phyloP scores from a whole-genome alignment of 768 basidiomycete species.

The Tricholoma bakamatsutake region DNA sequence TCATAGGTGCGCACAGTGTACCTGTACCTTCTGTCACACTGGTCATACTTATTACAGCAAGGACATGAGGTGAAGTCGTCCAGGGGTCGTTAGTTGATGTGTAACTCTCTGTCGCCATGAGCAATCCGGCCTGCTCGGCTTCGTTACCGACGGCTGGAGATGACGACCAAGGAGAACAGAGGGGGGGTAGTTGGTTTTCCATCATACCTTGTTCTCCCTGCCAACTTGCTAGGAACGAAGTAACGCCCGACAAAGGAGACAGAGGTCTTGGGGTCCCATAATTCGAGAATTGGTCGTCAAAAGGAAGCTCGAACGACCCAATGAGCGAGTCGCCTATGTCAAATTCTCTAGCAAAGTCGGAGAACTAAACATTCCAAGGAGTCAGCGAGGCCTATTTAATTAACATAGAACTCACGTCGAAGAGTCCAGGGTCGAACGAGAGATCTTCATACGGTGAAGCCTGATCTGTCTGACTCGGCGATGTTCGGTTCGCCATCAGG shows the following conservation, averaged over 20 bases:
- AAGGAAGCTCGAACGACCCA: conserved; percentile 7
- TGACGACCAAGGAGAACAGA: conserved; percentile 6
- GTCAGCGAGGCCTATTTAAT: neutral
- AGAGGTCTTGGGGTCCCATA: conserved; percentile 7
- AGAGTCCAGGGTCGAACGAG: conserved; percentile 6
- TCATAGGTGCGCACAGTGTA: conserved; percentile 2
- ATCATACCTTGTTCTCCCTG: conserved; percentile 21
- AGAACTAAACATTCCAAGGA: neutral
- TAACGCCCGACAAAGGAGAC: conserved; percentile 25
- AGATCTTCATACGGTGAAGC: conserved; percentile 4
- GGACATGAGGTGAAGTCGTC: conserved; percentile 1
- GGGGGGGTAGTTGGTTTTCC: conserved; percentile 1
- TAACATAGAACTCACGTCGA: conserved; percentile 8
- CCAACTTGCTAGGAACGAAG: conserved; percentile 37
- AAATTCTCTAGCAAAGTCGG: neutral
- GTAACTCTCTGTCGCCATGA: neutral
- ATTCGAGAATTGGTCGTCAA: conserved; percentile 9
- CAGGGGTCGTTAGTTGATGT: conserved; percentile 2
- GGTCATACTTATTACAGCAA: neutral
- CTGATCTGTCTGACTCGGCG: neutral
- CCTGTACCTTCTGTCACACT: conserved; percentile 4
- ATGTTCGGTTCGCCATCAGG: conserved; percentile 7
- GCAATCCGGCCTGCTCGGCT: neutral
- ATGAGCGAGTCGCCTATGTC: conserved; percentile 8
- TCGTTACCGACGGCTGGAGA: conserved; percentile 1